A percentile compares a stretch with the other conserved stretches of the same genome.
Evolutionary conservation across 345 rosid genomes (phyloP).

Genomic region (Turnera subulata): DNA sequence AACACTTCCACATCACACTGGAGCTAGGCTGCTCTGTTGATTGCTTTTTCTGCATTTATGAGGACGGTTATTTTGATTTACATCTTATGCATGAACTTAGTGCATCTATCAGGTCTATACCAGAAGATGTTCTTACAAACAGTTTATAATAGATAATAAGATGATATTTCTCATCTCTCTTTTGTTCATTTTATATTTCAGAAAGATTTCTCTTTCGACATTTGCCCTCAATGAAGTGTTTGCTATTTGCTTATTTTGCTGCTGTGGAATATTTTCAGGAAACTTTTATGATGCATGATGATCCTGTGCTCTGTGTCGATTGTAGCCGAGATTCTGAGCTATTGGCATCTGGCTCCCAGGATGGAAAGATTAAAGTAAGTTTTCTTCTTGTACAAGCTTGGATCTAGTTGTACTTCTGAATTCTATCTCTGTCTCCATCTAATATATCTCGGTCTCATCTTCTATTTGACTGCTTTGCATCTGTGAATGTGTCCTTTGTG

Average conservation of each 20-base stretch:
- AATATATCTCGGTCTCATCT: neutral
- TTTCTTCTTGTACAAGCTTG: slow-evolving; percentile 14
- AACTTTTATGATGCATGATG: slow-evolving; percentile 99
- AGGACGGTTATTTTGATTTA: too few species aligned
- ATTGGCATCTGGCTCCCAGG: slow-evolving; percentile 94
- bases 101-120: too few species aligned
- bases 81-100: too few species aligned
- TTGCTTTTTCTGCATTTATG: too few species aligned
- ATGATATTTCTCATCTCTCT: too few species aligned
- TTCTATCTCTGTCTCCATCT: neutral
- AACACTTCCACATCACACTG: too few species aligned
- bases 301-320: slow-evolving; percentile 91
- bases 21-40: too few species aligned
- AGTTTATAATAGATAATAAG: too few species aligned
- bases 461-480: neutral
- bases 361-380: slow-evolving; percentile 92
- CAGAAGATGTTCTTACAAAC: too few species aligned
- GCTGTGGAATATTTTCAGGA: slow-evolving; percentile 49
- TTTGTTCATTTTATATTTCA: too few species aligned
- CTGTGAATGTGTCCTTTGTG: neutral
- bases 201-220: neutral
- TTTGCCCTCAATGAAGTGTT: neutral
- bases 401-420: neutral
- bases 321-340: slow-evolving; percentile 98
- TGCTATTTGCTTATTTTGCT: slow-evolving; percentile 18